Percentiles rank a stretch among this genome's conserved stretches.
These are phyloP conservation scores for Cryptosporidium muris DNA, from an alignment of 169 alveolate genomes.

Conservation along the genomic window DNA sequence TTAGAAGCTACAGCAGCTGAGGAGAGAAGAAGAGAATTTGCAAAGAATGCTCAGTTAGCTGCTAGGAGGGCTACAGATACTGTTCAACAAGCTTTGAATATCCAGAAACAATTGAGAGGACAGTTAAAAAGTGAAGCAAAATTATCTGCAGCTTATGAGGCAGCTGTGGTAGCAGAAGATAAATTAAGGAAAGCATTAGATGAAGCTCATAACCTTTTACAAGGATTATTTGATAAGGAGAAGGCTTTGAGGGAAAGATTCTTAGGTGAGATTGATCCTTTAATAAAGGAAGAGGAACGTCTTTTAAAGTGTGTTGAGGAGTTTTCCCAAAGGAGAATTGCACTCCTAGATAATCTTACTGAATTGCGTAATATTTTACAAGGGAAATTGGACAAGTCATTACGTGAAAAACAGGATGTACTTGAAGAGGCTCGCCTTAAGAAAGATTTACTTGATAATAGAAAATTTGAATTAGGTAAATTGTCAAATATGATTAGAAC, in stretches of 20 bases:
- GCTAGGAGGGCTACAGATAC: conserved; percentile 53
- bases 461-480: conserved; percentile 27
- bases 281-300: conserved; percentile 33
- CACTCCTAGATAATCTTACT: neutral
- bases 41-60: conserved; percentile 12
- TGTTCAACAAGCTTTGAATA: conserved; percentile 12
- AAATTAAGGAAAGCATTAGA: conserved; percentile 11
- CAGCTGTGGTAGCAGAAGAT: conserved; percentile 60
- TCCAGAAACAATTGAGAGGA: conserved; percentile 32
- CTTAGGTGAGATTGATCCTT: conserved; percentile 13
- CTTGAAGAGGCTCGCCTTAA: conserved; percentile 3
- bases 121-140: conserved; percentile 28
- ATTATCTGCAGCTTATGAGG: conserved; percentile 31
- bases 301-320: conserved; percentile 25
- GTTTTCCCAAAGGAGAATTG: conserved; percentile 6
- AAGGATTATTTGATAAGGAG: conserved; percentile 25
- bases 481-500: neutral
- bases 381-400: conserved; percentile 45
- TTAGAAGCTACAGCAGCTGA: conserved; percentile 54
- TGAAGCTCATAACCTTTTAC: conserved; percentile 48
- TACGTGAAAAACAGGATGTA: neutral
- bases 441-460: neutral
- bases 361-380: neutral
- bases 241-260: conserved; percentile 2
- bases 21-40: conserved; percentile 43